Evolutionary conservation across 2,329 filamentous ascomycete genomes (phyloP).

Genomic region (Ascochyta koolunga): DNA sequence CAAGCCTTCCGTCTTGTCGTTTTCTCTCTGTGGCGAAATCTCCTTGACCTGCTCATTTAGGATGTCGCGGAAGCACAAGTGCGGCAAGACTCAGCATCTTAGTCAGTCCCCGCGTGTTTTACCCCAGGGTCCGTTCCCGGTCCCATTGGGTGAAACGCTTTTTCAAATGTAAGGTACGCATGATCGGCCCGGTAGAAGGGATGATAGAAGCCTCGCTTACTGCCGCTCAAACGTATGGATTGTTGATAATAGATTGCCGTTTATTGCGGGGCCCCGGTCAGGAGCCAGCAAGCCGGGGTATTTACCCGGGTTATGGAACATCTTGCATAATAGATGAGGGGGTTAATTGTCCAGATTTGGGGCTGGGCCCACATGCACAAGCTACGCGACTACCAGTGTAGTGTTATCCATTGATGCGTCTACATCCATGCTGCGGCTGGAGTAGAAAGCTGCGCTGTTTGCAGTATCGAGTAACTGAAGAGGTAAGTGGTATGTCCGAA

Average conservation of each 20-base stretch:
- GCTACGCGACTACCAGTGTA: background rate
- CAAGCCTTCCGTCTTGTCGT: slow-evolving; percentile 4
- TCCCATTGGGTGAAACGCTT: background rate
- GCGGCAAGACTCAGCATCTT: background rate
- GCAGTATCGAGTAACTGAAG: background rate
- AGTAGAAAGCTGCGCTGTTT: background rate
- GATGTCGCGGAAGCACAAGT: background rate
- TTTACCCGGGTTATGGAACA: slow-evolving; percentile 11
- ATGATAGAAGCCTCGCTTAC: slow-evolving; percentile 1
- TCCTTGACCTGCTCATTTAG: slow-evolving; percentile 4
- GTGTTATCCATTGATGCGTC: background rate
- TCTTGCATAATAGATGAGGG: background rate
- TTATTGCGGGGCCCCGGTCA: slow-evolving; percentile 12
- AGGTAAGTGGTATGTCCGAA: background rate
- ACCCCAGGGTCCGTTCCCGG: background rate
- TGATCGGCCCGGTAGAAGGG: slow-evolving; percentile 13
- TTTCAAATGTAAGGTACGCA: slow-evolving; percentile 14
- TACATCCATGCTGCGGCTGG: background rate
- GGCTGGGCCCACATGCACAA: background rate
- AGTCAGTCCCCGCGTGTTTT: background rate
- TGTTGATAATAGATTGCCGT: slow-evolving; percentile 1
- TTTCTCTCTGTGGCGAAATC: background rate
- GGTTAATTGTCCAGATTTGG: background rate
- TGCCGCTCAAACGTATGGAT: background rate
- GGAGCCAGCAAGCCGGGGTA: slow-evolving; percentile 1